Conservation (phyloP, 139 green algal species). For the Chloropicon primus region DNA sequence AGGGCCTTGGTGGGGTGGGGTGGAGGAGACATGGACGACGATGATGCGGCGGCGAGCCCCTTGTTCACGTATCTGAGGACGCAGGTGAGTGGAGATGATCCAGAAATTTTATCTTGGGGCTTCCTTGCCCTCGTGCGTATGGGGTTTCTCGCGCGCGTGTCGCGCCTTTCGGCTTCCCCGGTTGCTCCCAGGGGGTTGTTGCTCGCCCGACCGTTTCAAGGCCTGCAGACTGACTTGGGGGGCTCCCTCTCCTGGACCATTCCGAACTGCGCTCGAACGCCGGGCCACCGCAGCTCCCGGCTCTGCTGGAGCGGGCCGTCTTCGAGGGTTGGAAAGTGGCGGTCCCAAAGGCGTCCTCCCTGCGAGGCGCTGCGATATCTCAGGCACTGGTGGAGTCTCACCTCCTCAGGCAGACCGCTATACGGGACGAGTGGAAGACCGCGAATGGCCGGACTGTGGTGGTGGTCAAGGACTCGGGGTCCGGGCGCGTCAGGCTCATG, state of each 20-base stretch:
- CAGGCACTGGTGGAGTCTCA: background rate
- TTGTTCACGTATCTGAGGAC: background rate
- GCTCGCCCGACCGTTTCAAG: too few relatives aligned
- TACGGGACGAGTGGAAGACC: background rate
- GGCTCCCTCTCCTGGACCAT: too few relatives aligned
- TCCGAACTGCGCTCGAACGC: too few relatives aligned
- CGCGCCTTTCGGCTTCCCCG: too few relatives aligned
- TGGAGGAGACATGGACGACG: background rate
- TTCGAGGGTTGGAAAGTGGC: background rate
- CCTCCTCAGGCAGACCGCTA: background rate
- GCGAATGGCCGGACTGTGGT: background rate
- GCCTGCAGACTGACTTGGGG: too few relatives aligned
- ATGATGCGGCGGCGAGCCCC: background rate
- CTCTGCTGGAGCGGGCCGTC: background rate
- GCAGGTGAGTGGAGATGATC: too few relatives aligned
- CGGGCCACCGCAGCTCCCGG: too few relatives aligned
- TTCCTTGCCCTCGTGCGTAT: too few relatives aligned
- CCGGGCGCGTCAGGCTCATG: background rate
- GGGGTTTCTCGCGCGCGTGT: too few relatives aligned
- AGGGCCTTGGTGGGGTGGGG: background rate
- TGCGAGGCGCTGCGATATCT: background rate
- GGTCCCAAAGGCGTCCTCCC: background rate
- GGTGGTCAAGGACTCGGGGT: background rate
- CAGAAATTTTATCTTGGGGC: too few relatives aligned
- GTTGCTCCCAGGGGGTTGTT: too few relatives aligned